A percentile compares a stretch with the other conserved stretches of the same genome.
Evolutionary conservation across 176 grass and related monocot species (phyloP).

Genomic region (Puccinellia tenuiflora): DNA sequence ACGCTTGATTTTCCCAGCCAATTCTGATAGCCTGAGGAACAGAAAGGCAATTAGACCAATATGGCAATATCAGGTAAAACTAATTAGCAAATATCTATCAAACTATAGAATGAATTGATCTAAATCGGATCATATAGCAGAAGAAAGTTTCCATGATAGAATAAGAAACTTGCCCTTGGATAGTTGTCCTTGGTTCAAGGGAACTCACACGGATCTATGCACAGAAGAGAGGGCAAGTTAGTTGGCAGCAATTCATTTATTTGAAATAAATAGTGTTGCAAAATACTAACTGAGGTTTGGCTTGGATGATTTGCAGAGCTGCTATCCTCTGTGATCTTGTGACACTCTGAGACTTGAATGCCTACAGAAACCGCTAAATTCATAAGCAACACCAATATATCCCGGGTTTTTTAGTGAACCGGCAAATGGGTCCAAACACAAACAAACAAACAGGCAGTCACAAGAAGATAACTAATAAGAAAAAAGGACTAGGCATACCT

Average conservation of each 20-base stretch:
- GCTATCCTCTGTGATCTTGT: not conserved
- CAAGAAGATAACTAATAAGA: not conserved
- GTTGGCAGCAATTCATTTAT: not conserved
- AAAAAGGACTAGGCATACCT: not conserved
- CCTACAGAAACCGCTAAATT: not conserved
- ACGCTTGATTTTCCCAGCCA: not conserved
- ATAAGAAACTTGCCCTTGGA: not conserved
- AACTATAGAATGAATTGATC: not conserved
- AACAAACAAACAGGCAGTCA: not conserved
- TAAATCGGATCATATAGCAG: not conserved
- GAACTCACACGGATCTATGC: not conserved
- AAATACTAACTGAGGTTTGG: not conserved
- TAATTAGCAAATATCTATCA: not conserved
- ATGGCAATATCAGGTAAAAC: not conserved
- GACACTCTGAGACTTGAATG: not conserved
- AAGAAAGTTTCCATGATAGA: not conserved
- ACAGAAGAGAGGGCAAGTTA: not conserved
- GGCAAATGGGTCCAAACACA: no score
- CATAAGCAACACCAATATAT: not conserved
- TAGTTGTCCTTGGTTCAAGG: not conserved
- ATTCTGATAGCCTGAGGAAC: not conserved
- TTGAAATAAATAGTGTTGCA: not conserved
- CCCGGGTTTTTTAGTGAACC: not conserved
- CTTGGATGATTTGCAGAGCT: not conserved
- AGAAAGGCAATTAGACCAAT: not conserved